Evolutionary conservation across 371 early-diverging fungal genomes (phyloP).

Genomic region (Neoconidiobolus thromboides): DNA sequence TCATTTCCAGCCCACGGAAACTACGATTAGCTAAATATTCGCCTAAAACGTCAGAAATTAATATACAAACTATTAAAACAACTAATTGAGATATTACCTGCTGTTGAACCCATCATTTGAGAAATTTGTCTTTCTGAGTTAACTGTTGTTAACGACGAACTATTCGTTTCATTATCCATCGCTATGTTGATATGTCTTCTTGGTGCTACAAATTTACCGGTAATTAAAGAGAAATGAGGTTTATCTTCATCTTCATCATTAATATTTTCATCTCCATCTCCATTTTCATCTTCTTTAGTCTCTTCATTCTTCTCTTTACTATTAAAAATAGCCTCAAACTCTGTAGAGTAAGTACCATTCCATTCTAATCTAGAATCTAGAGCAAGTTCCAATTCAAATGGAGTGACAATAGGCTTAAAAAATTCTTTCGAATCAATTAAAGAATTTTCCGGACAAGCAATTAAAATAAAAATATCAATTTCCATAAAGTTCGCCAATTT

Average conservation of each 20-base stretch:
- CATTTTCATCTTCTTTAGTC: not conserved
- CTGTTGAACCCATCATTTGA: slow-evolving; percentile 61
- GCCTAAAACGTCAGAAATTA: slow-evolving; percentile 12
- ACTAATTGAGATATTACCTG: slow-evolving; percentile 20
- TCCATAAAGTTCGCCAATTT: slow-evolving; percentile 93
- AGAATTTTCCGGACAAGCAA: slow-evolving; percentile 86
- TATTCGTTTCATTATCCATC: slow-evolving; percentile 7
- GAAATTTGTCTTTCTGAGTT: slow-evolving; percentile 30
- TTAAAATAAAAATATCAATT: slow-evolving; percentile 76
- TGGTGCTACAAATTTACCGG: slow-evolving; percentile 48
- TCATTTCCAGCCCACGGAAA: slow-evolving; percentile 61
- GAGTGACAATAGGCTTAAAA: slow-evolving; percentile 79
- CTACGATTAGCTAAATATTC: slow-evolving; percentile 46
- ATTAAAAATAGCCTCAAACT: not conserved
- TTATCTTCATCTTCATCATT: slow-evolving; percentile 40
- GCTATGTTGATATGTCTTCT: slow-evolving; percentile 14
- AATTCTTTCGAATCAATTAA: slow-evolving; percentile 84
- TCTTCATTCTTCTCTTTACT: too few species aligned
- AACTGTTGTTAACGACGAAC: slow-evolving; percentile 30
- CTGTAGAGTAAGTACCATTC: slow-evolving; percentile 39
- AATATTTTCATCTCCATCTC: too few species aligned
- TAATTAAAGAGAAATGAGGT: slow-evolving; percentile 77
- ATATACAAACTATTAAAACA: not conserved
- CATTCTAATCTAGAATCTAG: slow-evolving; percentile 39
- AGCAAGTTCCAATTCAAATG: slow-evolving; percentile 74